phyloP scores from a whole-genome alignment of 805 yeast species.

The Clavispora carvajalis region DNA sequence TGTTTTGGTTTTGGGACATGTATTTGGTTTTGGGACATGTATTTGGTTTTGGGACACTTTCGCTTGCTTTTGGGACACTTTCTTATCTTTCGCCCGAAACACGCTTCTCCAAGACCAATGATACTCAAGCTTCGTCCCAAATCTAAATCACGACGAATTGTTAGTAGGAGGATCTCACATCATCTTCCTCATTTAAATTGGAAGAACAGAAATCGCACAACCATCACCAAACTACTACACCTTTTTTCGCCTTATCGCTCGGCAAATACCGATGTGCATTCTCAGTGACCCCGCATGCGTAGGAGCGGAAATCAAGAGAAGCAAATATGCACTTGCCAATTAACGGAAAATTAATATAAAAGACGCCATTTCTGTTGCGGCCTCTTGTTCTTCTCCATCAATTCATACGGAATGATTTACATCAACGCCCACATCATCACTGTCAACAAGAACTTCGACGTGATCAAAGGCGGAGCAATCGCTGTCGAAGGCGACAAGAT shows the following conservation, averaged over 20 bases:
- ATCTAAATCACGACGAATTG: too few relatives aligned
- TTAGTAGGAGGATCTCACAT: too few relatives aligned
- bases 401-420: constrained; percentile 5
- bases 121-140: too few relatives aligned
- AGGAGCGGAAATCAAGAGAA: neutral
- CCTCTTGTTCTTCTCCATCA: neutral
- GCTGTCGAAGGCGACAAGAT: constrained; percentile 8
- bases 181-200: too few relatives aligned
- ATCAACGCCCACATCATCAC: constrained; percentile 10
- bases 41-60: constrained; percentile 8
- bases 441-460: constrained; percentile 9
- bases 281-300: neutral
- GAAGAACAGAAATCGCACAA: neutral
- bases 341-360: neutral
- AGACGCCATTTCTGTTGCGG: too few relatives aligned
- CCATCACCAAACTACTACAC: neutral
- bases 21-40: too few relatives aligned
- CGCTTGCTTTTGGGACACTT: constrained; percentile 1
- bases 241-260: neutral
- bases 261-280: neutral
- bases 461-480: constrained; percentile 10
- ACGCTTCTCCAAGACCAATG: neutral
- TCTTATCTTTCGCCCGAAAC: neutral
- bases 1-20: neutral
- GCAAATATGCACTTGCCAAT: neutral